phyloP scores from a whole-genome alignment of 2,329 filamentous ascomycete species.

The Exophiala sideris region DNA sequence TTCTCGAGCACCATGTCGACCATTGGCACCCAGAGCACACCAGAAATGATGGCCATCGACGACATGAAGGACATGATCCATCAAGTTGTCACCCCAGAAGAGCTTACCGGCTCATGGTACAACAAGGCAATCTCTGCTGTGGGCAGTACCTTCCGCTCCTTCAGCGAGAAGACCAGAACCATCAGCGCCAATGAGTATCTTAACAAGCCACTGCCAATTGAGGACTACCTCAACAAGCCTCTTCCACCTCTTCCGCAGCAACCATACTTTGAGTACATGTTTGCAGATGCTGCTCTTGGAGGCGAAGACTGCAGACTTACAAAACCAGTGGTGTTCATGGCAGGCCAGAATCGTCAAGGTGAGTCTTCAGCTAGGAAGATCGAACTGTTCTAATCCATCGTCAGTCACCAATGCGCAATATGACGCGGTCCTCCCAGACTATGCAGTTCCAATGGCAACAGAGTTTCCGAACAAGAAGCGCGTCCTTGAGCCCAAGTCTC shows the following conservation, averaged over 20 bases:
- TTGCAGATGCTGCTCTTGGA: conserved; percentile 13
- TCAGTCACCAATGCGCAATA: neutral
- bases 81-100: neutral
- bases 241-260: conserved; percentile 17
- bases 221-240: conserved; percentile 20
- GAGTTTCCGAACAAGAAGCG: neutral
- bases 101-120: conserved; percentile 2
- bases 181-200: conserved; percentile 11
- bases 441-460: neutral
- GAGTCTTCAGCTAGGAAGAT: neutral
- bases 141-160: neutral
- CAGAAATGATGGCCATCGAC: neutral
- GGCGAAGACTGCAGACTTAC: neutral
- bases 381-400: neutral
- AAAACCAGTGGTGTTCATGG: neutral
- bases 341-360: neutral
- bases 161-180: neutral
- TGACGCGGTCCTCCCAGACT: neutral
- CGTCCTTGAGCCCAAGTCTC: conserved; percentile 18
- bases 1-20: neutral
- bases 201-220: conserved; percentile 12
- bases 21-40: too few species aligned
- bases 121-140: neutral
- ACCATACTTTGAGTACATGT: conserved; percentile 16
- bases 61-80: neutral